Base-by-base conservation (phyloP, 2,329 filamentous ascomycete species). In the Sordariomycetes sp. region DNA sequence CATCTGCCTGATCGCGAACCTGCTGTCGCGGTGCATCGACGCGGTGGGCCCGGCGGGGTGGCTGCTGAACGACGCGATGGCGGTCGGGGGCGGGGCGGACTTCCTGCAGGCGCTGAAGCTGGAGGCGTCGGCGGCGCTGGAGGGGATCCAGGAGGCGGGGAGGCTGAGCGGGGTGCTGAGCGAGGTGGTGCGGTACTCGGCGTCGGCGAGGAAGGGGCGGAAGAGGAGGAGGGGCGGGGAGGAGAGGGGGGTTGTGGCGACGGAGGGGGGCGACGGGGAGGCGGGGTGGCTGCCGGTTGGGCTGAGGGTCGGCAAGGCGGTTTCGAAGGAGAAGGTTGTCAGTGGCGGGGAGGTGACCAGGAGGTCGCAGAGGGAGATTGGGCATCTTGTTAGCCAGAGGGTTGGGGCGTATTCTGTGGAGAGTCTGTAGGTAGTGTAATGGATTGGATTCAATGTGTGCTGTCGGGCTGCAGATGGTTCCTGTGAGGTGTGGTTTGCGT, bases 341-440 rank as follows among this genome's bases (percentile, higher is more conserved):
- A 76, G 80, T 53, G 85, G 84, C 59, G 89, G 90, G 20, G 87
- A 90, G 74, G 75, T 90, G 48, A 78, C 85, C 61, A 75, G 81
- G 69, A 82, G 89, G 64, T 90, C 79, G 64, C 77, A 75, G 64
- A 79, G 90, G 70, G 88, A 96, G 73, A 85, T 86, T 60, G 89
- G 88, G 20, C 83, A 88, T 71, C 73, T 95, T 69, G 83, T 88
- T 67, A 90, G 88, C 68, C 88, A 89, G 73, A 86, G 86, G 68
- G 87, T 92, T 61, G 88, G 88, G 59, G 83, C 86, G 63, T 96
- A 97, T 74, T 90, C 88, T 53, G 79, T 93, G 63, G 90, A 96
- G 74, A 83, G 84, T 71, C 85, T 96, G 20, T 50, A 50, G 20
- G 46, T 50, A 50, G n/a, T 50, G 12, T 24, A 50, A 24, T 50